Evolutionary conservation across 140 eudicot species (phyloP).

Genomic region (Senecio squalidus): DNA sequence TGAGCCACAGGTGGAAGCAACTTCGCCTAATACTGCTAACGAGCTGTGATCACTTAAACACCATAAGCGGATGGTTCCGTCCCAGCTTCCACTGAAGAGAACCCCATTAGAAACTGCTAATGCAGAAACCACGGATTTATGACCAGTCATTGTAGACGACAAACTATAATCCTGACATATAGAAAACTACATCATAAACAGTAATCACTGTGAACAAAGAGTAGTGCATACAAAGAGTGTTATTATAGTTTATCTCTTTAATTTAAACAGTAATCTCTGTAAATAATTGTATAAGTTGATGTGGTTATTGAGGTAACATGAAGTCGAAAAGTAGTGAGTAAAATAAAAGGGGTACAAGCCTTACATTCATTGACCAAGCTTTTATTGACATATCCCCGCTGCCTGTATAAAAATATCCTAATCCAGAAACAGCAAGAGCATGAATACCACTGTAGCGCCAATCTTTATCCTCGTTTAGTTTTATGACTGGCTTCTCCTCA

Average conservation of each 20-base stretch:
- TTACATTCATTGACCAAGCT: conserved; percentile 89
- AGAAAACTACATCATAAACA: not conserved
- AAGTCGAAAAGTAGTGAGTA: no score
- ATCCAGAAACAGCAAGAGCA: conserved; percentile 62
- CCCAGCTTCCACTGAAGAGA: conserved; percentile 98
- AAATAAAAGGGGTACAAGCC: no score
- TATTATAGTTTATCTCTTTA: no score
- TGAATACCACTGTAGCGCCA: conserved; percentile 96
- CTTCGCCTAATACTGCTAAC: conserved; percentile 70
- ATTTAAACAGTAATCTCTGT: no score
- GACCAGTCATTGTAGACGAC: conserved; percentile 68
- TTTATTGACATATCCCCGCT: conserved; percentile 82
- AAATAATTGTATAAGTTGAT: not conserved
- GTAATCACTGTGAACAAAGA: not conserved
- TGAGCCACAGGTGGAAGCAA: conserved; percentile 44
- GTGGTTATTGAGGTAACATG: not conserved
- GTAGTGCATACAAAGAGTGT: not conserved
- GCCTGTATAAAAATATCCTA: conserved; percentile 73
- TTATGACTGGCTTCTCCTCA: conserved; percentile 45
- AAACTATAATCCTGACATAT: conserved; percentile 59
- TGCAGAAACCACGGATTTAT: conserved; percentile 78
- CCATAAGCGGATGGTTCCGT: conserved; percentile 90
- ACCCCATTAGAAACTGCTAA: conserved; percentile 55
- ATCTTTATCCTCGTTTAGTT: conserved; percentile 60
- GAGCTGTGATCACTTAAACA: conserved; percentile 78